phyloP scores from a whole-genome alignment of 2,329 filamentous ascomycete genomes.

The Beauveria brongniartii region DNA sequence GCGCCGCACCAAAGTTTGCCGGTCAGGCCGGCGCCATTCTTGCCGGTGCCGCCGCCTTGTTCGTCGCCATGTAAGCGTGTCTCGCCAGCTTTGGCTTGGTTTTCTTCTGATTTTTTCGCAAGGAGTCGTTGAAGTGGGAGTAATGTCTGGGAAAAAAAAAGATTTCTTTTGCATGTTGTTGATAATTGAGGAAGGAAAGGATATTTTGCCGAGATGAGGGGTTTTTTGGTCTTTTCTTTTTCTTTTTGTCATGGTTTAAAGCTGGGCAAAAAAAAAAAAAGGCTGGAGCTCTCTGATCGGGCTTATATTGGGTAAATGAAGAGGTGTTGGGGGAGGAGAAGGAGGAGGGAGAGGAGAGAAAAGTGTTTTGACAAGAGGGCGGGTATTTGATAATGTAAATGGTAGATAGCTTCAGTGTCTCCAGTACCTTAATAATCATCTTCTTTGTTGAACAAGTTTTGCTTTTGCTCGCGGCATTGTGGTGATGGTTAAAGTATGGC shows the following conservation, averaged over 20 bases:
- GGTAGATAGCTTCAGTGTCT: neutral
- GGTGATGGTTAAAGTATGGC: too few relatives aligned
- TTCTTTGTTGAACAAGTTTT: neutral
- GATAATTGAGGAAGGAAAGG: too few relatives aligned
- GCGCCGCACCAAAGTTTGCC: neutral
- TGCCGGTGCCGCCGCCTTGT: neutral
- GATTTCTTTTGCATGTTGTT: too few relatives aligned
- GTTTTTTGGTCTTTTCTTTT: too few relatives aligned
- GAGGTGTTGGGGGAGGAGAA: too few relatives aligned
- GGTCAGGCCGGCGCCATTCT: neutral
- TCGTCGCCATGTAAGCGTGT: neutral
- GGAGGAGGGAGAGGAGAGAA: neutral
- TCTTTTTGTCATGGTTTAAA: neutral
- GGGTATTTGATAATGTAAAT: conserved; percentile 1
- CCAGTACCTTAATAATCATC: neutral
- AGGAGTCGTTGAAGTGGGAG: too few relatives aligned
- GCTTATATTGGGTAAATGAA: neutral
- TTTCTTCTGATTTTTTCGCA: too few relatives aligned
- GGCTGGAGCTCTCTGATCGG: neutral
- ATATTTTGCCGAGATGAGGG: too few relatives aligned
- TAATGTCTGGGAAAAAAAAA: too few relatives aligned
- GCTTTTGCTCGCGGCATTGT: too few relatives aligned
- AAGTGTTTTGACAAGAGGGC: neutral
- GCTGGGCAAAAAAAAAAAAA: neutral
- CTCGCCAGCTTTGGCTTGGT: too few relatives aligned